Base-by-base conservation (phyloP, 495 filamentous ascomycete species). In the Neurospora sp. region DNA sequence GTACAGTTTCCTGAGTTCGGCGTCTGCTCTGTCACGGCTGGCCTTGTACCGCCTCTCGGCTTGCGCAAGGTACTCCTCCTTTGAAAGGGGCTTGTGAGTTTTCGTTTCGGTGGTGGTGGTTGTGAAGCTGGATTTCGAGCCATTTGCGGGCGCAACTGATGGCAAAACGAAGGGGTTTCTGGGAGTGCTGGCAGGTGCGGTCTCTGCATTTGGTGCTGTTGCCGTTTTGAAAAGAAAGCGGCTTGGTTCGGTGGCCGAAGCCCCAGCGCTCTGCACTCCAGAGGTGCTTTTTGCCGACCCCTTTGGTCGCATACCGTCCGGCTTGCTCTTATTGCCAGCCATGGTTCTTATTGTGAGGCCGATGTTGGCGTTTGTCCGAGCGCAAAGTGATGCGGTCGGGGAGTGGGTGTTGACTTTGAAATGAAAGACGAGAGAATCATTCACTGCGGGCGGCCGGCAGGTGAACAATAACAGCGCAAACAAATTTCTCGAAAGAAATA, bases 1-100 rank as follows among this genome's bases (percentile, higher is more conserved):
- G 53, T 71, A 71, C 45, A 71, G 14, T 12, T 59, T 47, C 31
- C 69, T 71, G 31, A 74, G 70, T 9, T 53, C 20, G n/a, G 70
- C 38, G 20, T 68, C 31, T n/a, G 39, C 27, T 71, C 47, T 74
- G 39, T 40, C 39, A 61, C 70, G 73, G 22, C 35, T 70, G 8
- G 39, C 37, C 12, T 41, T 14, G n/a, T 59, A 65, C 20, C 69
- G 72, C 10, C 61, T 41, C 39, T 71, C 38, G 69, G 22, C 20
- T 53, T 72, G 22, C 18, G 65, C 22, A 70, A 72, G 59, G 53
- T 65, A 65, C 27, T 65, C 53, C 7, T 65, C 53, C 14, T 16
- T 65, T 5, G 53, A 65, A 65, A 65, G 53, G 27, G 27, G 14
- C 53, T 65, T 65, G 27, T 35, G 53, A 8, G 53, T 31, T 18